Conservation (phyloP, 2,329 filamentous ascomycete species). For the Taxawa tesnikishii region DNA sequence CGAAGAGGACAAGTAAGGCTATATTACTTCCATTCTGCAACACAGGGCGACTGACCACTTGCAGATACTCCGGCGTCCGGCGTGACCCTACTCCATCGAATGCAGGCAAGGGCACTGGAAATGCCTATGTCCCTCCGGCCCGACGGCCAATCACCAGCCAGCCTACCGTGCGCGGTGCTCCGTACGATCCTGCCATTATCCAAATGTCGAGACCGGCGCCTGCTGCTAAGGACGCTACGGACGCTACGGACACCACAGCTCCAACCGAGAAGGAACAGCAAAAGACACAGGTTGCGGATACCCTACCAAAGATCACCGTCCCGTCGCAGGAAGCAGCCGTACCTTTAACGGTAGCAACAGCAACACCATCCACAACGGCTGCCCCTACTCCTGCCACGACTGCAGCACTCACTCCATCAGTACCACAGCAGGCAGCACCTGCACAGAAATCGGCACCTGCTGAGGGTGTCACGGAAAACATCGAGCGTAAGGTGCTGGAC, state of each 20-base stretch:
- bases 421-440: conserved; percentile 4
- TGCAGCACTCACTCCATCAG: neutral
- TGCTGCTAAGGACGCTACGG: neutral
- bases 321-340: no score
- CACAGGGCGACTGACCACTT: conserved; percentile 5
- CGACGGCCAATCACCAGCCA: conserved; percentile 66
- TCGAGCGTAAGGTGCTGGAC: conserved; percentile 48
- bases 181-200: conserved; percentile 81
- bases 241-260: no score
- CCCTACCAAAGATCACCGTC: conserved; percentile 2
- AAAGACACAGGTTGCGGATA: no score
- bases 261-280: no score
- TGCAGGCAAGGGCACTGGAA: conserved; percentile 43
- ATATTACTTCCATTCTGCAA: conserved; percentile 1
- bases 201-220: conserved; percentile 1
- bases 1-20: conserved; percentile 78
- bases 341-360: no score
- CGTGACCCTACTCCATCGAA: conserved; percentile 45
- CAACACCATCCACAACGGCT: conserved; percentile 3
- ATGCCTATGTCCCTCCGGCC: conserved; percentile 85
- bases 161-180: conserved; percentile 61
- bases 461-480: conserved; percentile 46
- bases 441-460: conserved; percentile 9
- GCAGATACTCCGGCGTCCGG: conserved; percentile 81
- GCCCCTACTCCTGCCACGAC: conserved; percentile 1